Conservation (phyloP, 2,329 filamentous ascomycete genomes). For the Mycosphaerella arachidis region DNA sequence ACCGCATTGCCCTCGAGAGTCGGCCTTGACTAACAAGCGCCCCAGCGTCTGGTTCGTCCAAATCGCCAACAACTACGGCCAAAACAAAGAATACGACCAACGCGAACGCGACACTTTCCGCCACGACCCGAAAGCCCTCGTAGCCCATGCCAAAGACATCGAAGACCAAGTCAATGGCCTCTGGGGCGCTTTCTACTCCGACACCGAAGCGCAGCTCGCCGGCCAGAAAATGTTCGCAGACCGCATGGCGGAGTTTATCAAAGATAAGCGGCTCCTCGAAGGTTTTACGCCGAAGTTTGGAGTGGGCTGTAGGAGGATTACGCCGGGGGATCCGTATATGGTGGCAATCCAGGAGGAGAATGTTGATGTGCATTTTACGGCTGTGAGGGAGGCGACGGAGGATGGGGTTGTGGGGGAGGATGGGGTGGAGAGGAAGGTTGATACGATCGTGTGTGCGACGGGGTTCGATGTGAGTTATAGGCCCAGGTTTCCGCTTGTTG, state of each 20-base stretch:
- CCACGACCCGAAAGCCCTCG: slow-evolving; percentile 38
- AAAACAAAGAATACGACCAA: slow-evolving; percentile 43
- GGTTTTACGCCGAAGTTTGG: slow-evolving; percentile 46
- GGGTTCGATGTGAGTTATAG: slow-evolving; percentile 44
- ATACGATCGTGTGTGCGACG: slow-evolving; percentile 45
- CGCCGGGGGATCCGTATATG: slow-evolving; percentile 31
- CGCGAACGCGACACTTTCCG: slow-evolving; percentile 42
- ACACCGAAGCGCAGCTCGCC: slow-evolving; percentile 38
- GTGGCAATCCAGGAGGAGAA: slow-evolving; percentile 47
- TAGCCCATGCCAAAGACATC: slow-evolving; percentile 40
- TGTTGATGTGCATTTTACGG: slow-evolving; percentile 49
- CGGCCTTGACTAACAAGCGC: too few species aligned
- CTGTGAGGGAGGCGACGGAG: slow-evolving; percentile 43
- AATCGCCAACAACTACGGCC: slow-evolving; percentile 44
- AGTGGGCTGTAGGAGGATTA: slow-evolving; percentile 38
- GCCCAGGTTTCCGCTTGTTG: slow-evolving; percentile 42
- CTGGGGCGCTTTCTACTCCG: slow-evolving; percentile 46
- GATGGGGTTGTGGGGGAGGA: slow-evolving; percentile 44
- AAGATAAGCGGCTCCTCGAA: slow-evolving; percentile 47
- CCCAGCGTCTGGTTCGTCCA: slow-evolving; percentile 35
- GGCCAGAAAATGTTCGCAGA: slow-evolving; percentile 37
- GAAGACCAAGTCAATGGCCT: slow-evolving; percentile 44
- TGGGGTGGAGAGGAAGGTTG: slow-evolving; percentile 39
- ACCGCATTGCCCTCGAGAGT: not conserved
- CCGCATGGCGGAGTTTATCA: slow-evolving; percentile 49